Evolutionary conservation across 1,139 yeast genomes (phyloP).

Genomic region (Candida tropicalis): DNA sequence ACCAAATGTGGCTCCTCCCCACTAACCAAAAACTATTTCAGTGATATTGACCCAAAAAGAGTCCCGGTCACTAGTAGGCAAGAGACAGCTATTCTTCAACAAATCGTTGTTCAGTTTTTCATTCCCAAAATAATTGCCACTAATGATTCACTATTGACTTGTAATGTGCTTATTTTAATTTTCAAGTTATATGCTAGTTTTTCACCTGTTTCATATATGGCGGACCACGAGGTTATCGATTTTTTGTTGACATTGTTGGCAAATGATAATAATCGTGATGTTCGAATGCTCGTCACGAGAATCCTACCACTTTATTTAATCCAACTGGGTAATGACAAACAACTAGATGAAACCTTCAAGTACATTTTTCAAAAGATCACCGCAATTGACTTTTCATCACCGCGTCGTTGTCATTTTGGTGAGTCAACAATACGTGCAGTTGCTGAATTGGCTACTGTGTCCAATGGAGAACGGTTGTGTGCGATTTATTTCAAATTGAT

Average conservation of each 20-base stretch:
- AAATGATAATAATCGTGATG: conserved; percentile 47
- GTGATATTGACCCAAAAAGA: conserved; percentile 24
- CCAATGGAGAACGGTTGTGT: conserved; percentile 65
- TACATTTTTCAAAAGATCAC: conserved; percentile 36
- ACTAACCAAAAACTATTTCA: conserved; percentile 25
- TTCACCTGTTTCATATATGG: conserved; percentile 18
- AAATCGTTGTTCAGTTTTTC: conserved; percentile 24
- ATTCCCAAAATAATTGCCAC: conserved; percentile 6
- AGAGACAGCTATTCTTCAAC: conserved; percentile 24
- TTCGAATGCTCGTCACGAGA: conserved; percentile 51
- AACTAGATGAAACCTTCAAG: conserved; percentile 36
- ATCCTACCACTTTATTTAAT: conserved; percentile 49
- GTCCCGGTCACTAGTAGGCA: conserved; percentile 24
- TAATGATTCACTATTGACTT: conserved; percentile 30
- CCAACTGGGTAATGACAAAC: conserved; percentile 30
- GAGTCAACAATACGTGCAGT: conserved; percentile 66
- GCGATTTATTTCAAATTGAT: conserved; percentile 60
- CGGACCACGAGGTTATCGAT: conserved; percentile 24
- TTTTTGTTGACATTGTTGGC: conserved; percentile 26
- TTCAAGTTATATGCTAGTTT: conserved; percentile 52
- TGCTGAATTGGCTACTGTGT: conserved; percentile 59
- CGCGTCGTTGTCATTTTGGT: conserved; percentile 42
- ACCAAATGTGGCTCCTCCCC: conserved; percentile 39
- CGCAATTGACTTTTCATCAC: conserved; percentile 35
- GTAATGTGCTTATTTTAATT: conserved; percentile 48